These are phyloP conservation scores for Fusarium nematophilum DNA, from an alignment of 2,329 filamentous ascomycete genomes.

Conservation along the genomic window DNA sequence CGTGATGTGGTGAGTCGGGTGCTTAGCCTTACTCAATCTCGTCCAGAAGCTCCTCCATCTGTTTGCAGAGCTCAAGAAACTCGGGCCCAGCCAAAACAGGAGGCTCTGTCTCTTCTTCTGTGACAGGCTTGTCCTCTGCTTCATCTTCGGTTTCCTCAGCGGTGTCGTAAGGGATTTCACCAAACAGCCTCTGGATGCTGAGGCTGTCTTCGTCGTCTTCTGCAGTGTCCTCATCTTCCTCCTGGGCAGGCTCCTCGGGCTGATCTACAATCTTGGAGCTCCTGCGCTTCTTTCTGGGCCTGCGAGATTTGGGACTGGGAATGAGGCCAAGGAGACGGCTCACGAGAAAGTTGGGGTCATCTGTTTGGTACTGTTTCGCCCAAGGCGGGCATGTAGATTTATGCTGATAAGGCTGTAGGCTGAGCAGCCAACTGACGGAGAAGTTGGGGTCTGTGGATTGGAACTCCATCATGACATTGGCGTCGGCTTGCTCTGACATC, in stretches of 20 bases:
- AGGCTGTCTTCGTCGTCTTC: slow-evolving; percentile 32
- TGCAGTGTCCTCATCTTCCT: slow-evolving; percentile 18
- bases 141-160: slow-evolving; percentile 39
- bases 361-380: slow-evolving; percentile 40
- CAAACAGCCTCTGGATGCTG: slow-evolving; percentile 39
- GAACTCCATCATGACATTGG: slow-evolving; percentile 43
- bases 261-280: slow-evolving; percentile 27
- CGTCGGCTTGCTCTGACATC: slow-evolving; percentile 35
- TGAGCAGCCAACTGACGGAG: slow-evolving; percentile 45
- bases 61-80: slow-evolving; percentile 42
- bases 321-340: slow-evolving; percentile 45
- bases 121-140: slow-evolving; percentile 24
- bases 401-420: slow-evolving; percentile 38
- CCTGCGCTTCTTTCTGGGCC: slow-evolving; percentile 36
- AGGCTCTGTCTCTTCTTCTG: slow-evolving; percentile 33
- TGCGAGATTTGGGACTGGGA: slow-evolving; percentile 37
- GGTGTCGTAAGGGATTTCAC: slow-evolving; percentile 35
- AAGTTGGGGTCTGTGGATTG: slow-evolving; percentile 43
- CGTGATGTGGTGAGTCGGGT: neutral
- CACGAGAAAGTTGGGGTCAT: slow-evolving; percentile 45
- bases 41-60: slow-evolving; percentile 45
- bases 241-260: slow-evolving; percentile 13
- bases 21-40: slow-evolving; percentile 44
- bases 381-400: slow-evolving; percentile 40
- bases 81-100: slow-evolving; percentile 41